Evolutionary conservation across 2,329 filamentous ascomycete genomes (phyloP).

Genomic region (Fusarium foetens): DNA sequence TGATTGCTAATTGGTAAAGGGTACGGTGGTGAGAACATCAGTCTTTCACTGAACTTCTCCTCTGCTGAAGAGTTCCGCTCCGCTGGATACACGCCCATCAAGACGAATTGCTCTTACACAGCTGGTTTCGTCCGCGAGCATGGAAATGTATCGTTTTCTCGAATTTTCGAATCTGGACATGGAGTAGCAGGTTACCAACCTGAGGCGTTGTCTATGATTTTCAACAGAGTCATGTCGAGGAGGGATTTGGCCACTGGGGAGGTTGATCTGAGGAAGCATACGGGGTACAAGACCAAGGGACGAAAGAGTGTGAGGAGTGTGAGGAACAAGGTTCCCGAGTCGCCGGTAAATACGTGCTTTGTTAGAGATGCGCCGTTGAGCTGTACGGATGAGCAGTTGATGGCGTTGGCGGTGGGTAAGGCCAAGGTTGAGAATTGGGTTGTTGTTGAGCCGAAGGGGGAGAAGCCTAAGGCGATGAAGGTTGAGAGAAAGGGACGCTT

Average conservation of each 20-base stretch:
- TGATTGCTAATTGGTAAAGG: slow-evolving; percentile 5
- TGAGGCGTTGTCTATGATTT: slow-evolving; percentile 62
- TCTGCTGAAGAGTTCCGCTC: slow-evolving; percentile 63
- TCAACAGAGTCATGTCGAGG: slow-evolving; percentile 65
- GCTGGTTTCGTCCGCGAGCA: slow-evolving; percentile 79
- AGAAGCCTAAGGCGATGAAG: not conserved
- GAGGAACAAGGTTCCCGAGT: slow-evolving; percentile 59
- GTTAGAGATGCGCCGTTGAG: slow-evolving; percentile 57
- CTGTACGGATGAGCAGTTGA: slow-evolving; percentile 48
- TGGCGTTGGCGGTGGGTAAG: slow-evolving; percentile 28
- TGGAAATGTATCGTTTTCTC: slow-evolving; percentile 74
- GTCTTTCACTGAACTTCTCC: slow-evolving; percentile 67
- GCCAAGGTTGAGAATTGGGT: slow-evolving; percentile 34
- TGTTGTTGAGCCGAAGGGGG: slow-evolving; percentile 27
- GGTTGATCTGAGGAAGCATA: slow-evolving; percentile 52
- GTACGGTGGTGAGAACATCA: slow-evolving; percentile 69
- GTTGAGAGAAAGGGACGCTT: not conserved
- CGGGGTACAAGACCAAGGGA: slow-evolving; percentile 51
- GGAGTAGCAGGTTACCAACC: slow-evolving; percentile 68
- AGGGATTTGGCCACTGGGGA: slow-evolving; percentile 65
- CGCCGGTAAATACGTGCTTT: slow-evolving; percentile 66
- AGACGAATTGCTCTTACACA: slow-evolving; percentile 71
- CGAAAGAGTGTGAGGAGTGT: slow-evolving; percentile 61
- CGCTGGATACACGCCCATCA: slow-evolving; percentile 75
- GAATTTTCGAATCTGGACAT: slow-evolving; percentile 72